Percentiles rank a stretch among this genome's conserved stretches.
phyloP scores from a whole-genome alignment of 169 alveolate genomes.

The Theileria sp. region DNA sequence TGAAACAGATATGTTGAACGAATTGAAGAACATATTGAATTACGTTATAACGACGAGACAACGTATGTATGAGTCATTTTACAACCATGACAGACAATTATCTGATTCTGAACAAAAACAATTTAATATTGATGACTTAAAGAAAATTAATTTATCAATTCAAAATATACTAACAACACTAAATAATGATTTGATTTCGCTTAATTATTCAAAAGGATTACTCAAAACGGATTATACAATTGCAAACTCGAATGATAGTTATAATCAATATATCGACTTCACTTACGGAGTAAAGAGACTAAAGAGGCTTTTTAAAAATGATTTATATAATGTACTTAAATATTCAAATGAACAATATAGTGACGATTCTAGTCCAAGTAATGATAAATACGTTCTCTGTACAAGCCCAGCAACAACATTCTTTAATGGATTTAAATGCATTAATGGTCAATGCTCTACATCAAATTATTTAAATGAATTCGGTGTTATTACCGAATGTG shows the following conservation, averaged over 20 bases:
- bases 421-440: slow-evolving; percentile 35
- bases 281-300: not conserved
- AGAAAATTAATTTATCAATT: not conserved
- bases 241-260: not conserved
- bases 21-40: not conserved
- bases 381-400: slow-evolving; percentile 4
- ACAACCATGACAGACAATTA: not conserved
- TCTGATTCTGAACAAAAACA: not conserved
- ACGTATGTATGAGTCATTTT: not conserved
- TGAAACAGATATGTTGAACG: not conserved
- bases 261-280: slow-evolving; percentile 1
- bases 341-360: not conserved
- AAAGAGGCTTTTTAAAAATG: not conserved
- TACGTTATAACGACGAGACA: not conserved
- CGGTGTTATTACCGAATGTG: slow-evolving; percentile 31
- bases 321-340: not conserved
- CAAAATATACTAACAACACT: not conserved
- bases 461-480: slow-evolving; percentile 21
- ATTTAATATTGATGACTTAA: not conserved
- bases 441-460: slow-evolving; percentile 48
- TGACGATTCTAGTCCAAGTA: not conserved
- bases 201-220: slow-evolving; percentile 18
- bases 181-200: slow-evolving; percentile 12
- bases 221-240: not conserved
- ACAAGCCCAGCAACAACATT: slow-evolving; percentile 55